Conservation (phyloP, 352 stramenopile genomes). For the Aphanomyces stellatus region DNA sequence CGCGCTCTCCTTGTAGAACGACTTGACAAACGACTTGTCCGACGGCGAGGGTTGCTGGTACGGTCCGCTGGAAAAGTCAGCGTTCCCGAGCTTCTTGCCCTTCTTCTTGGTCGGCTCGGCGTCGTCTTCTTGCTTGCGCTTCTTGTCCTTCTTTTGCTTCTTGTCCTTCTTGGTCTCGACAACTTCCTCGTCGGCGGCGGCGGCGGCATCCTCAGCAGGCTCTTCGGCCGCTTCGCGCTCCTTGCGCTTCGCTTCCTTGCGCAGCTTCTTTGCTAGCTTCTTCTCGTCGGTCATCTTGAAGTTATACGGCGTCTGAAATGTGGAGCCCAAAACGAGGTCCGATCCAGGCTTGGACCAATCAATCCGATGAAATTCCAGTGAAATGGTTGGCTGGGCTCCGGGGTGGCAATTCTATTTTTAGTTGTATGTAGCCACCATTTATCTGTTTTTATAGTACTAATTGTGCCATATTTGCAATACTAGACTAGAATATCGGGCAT, state of each 20-base stretch:
- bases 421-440: neutral
- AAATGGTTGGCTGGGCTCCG: conserved; percentile 13
- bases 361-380: neutral
- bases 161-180: conserved; percentile 35
- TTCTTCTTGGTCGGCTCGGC: conserved; percentile 18
- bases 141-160: conserved; percentile 50
- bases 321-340: neutral
- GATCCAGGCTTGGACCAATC: neutral
- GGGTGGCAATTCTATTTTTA: neutral
- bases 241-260: conserved; percentile 20
- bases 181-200: conserved; percentile 15
- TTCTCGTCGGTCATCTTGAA: conserved; percentile 16
- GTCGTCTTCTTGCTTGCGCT: conserved; percentile 24
- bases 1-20: conserved; percentile 74
- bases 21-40: conserved; percentile 73
- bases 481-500: too few species aligned
- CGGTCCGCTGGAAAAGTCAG: conserved; percentile 58
- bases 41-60: conserved; percentile 58
- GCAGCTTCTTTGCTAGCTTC: conserved; percentile 26
- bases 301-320: neutral
- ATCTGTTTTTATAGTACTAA: neutral
- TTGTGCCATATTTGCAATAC: neutral
- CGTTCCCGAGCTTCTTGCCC: neutral
- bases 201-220: neutral
- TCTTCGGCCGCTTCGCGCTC: conserved; percentile 6